Evolutionary conservation across 108 stramenopile genomes (phyloP).

Genomic region (Skeletonema tropicum): DNA sequence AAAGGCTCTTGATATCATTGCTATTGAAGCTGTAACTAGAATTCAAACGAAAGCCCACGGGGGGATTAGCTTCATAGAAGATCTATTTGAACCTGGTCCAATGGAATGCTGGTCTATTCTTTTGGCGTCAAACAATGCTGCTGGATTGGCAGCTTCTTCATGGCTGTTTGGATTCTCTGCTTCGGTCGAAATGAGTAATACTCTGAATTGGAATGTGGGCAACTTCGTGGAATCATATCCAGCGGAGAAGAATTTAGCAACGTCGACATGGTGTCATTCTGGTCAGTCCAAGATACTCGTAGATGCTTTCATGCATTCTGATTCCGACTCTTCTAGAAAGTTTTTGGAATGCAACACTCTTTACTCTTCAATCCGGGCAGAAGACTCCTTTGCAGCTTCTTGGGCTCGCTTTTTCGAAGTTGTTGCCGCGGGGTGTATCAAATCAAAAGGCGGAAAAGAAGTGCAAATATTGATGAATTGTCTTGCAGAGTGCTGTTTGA

Average conservation of each 20-base stretch:
- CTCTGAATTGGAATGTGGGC: conserved; percentile 18
- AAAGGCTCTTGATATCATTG: conserved; percentile 23
- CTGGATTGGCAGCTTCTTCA: conserved; percentile 29
- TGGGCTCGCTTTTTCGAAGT: conserved; percentile 43
- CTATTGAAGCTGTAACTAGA: conserved; percentile 35
- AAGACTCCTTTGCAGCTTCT: conserved; percentile 17
- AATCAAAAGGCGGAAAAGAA: conserved; percentile 15
- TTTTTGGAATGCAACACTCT: conserved; percentile 25
- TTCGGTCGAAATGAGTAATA: not conserved
- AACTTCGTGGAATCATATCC: conserved; percentile 29
- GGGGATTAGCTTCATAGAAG: conserved; percentile 32
- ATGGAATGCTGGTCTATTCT: conserved; percentile 36
- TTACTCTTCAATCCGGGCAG: conserved; percentile 11
- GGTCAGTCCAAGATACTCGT: conserved; percentile 9
- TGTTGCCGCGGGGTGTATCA: conserved; percentile 6
- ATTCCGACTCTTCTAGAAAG: not conserved
- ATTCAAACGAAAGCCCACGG: conserved; percentile 11
- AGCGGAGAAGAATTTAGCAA: conserved; percentile 12
- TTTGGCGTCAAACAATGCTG: conserved; percentile 14
- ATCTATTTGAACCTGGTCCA: conserved; percentile 24
- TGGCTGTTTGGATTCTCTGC: conserved; percentile 16
- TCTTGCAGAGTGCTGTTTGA: conserved; percentile 20
- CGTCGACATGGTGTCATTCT: conserved; percentile 39
- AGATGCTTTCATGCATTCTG: not conserved
- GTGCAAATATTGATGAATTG: conserved; percentile 11